Percentiles rank a stretch among this genome's conserved stretches.
Evolutionary conservation across 1,284 basidiomycete species (phyloP).

Genomic region (Exsudoporus floridanus): DNA sequence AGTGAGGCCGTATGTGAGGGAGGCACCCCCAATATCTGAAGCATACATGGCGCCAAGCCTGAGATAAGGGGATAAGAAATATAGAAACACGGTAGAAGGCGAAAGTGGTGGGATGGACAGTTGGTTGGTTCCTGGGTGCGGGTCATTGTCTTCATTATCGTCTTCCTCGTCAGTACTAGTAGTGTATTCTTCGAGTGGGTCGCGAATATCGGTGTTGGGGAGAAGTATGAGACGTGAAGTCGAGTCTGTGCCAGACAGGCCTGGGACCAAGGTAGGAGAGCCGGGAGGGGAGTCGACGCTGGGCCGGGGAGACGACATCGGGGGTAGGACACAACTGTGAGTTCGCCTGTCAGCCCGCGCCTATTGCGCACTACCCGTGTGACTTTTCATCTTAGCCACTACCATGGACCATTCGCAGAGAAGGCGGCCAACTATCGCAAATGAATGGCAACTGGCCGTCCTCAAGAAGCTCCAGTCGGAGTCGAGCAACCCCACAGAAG

Average conservation of each 20-base stretch:
- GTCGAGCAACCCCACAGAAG: constrained; percentile 24
- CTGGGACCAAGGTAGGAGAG: constrained; percentile 3
- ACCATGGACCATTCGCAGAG: constrained; percentile 5
- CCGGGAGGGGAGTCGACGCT: constrained; percentile 11
- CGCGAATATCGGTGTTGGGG: constrained; percentile 46
- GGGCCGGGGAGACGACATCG: constrained; percentile 16
- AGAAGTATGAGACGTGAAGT: constrained; percentile 61
- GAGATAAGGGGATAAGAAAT: constrained; percentile 65
- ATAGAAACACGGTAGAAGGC: constrained; percentile 60
- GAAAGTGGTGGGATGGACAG: constrained; percentile 53
- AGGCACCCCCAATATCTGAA: constrained; percentile 43
- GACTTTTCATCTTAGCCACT: constrained; percentile 13
- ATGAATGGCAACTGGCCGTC: constrained; percentile 33
- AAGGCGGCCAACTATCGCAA: constrained; percentile 22
- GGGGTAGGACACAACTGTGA: background rate
- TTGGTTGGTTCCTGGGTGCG: constrained; percentile 43
- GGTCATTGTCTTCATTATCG: constrained; percentile 37
- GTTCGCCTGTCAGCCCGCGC: too few relatives aligned
- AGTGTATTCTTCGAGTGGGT: constrained; percentile 49
- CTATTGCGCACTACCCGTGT: constrained; percentile 14
- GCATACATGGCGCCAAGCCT: constrained; percentile 67
- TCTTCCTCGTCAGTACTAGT: constrained; percentile 45
- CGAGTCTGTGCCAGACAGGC: constrained; percentile 25
- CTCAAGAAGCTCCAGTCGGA: constrained; percentile 28
- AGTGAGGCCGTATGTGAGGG: constrained; percentile 51